Evolutionary conservation across 768 basidiomycete genomes (phyloP), one percentile per base, ranked within the genome.

Genomic region (Pleurotus ostreatus): DNA sequence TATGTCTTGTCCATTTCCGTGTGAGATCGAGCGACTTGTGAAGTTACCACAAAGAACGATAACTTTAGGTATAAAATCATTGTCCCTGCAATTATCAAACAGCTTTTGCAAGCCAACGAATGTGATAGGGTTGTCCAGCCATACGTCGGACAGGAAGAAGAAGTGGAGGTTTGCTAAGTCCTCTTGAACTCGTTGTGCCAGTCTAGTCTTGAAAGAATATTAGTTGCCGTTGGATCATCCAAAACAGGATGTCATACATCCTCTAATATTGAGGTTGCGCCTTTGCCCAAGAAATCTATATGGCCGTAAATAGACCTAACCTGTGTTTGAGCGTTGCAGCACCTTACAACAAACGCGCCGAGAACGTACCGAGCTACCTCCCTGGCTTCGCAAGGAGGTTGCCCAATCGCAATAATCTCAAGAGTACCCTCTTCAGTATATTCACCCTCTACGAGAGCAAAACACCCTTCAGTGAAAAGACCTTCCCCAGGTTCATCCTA

Each of bases 21-120:
- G 85, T 23, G 81, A 77, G 58, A 94, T 84, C 5, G 92, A 88
- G 60, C 81, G 83, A 61, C 88, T 92, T 2, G 89, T 89, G 68
- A 98, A 99, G 70, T 97, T 97, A 0, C 97, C 97, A 60, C 97
- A 99, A 40, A 98, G 76, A 22, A 98, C 82, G 59, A 98, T 89
- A 11, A 94, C 78, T 63, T 87, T 89, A 0, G 97, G 97, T 57
- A 94, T 87, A 69, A 89, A 94, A 57, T 76, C 84, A 57, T 85
- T 90, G 59, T 94, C 93, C 46, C 92, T 83, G 61, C 92, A 93
- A 62, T 93, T 89, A 61, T 94, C 90, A 60, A 98, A 89, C 74
- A 98, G 83, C 63, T 87, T 86, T 58, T 84, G 81, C 11, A 99
- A 77, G 3, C 92, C 93, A 4, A 75, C 67, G 3, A 98, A 71